These are phyloP conservation scores for Tulasnella sp. DNA, from an alignment of 768 basidiomycete species.

Conservation along the genomic window DNA sequence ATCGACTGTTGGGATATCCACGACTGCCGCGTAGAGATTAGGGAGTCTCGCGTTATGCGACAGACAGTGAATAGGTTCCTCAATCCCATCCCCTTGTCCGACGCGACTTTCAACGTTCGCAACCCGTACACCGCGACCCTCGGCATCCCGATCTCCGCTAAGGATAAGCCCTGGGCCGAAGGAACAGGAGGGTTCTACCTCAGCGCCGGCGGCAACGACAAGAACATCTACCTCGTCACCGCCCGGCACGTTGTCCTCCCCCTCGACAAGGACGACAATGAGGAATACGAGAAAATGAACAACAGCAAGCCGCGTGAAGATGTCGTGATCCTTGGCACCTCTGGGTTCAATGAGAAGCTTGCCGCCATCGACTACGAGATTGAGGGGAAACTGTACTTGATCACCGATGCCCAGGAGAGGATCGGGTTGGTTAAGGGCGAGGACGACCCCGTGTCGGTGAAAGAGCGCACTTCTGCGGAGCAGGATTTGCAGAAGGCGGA, in stretches of 20 bases:
- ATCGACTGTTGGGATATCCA: conserved; percentile 7
- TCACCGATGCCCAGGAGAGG: conserved; percentile 9
- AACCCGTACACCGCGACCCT: conserved; percentile 16
- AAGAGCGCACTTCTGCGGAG: conserved; percentile 6
- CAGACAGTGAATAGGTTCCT: neutral
- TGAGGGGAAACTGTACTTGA: neutral
- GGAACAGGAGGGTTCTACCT: conserved; percentile 18
- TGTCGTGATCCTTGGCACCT: conserved; percentile 9
- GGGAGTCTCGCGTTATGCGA: conserved; percentile 16
- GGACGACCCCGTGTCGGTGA: conserved; percentile 3
- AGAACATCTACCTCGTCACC: conserved; percentile 17
- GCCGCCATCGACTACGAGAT: conserved; percentile 16
- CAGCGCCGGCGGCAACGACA: conserved; percentile 9
- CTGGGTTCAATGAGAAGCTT: conserved; percentile 16
- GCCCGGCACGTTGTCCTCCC: conserved; percentile 18
- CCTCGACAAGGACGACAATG: conserved; percentile 2
- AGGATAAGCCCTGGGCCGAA: conserved; percentile 13
- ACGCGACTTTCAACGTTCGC: conserved; percentile 11
- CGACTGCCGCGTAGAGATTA: conserved; percentile 15
- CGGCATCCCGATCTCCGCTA: conserved; percentile 15
- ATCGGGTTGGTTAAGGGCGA: neutral
- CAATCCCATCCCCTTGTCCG: conserved; percentile 3
- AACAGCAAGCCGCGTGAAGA: conserved; percentile 14
- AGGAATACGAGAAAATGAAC: conserved; percentile 10
- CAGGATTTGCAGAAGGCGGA: conserved; percentile 15